Evolutionary conservation across 306 rosid species (phyloP).

Genomic region (Pueraria montana): DNA sequence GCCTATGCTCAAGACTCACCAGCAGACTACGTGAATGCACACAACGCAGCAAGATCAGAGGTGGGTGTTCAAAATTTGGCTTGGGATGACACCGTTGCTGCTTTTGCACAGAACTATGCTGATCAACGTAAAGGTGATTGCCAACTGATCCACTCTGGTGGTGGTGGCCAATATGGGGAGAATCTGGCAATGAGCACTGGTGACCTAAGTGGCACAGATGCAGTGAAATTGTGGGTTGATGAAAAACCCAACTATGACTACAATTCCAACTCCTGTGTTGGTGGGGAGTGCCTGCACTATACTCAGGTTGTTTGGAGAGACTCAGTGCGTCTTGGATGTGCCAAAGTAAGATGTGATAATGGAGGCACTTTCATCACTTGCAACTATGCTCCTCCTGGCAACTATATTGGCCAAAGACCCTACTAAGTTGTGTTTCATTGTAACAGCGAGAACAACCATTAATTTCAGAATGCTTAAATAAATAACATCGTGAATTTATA

Average conservation of each 20-base stretch:
- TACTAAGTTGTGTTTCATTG: too few relatives aligned
- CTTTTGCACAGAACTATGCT: conserved; percentile 48
- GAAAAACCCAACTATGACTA: conserved; percentile 54
- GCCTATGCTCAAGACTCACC: conserved; percentile 49
- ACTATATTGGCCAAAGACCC: too few relatives aligned
- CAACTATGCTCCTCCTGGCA: conserved; percentile 65
- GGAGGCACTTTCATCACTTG: conserved; percentile 50
- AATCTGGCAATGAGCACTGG: background rate
- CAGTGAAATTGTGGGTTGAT: conserved; percentile 52
- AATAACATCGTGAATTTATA: too few relatives aligned
- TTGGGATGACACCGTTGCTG: conserved; percentile 51
- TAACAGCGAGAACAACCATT: too few relatives aligned
- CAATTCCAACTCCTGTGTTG: conserved; percentile 46
- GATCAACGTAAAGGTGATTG: conserved; percentile 40
- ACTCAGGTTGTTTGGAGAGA: conserved; percentile 67
- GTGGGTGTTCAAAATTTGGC: conserved; percentile 41
- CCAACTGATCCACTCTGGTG: conserved; percentile 46
- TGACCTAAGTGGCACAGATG: conserved; percentile 21
- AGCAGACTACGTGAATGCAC: conserved; percentile 45
- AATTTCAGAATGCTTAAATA: too few relatives aligned
- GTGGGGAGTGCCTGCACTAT: conserved; percentile 53
- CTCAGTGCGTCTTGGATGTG: conserved; percentile 51
- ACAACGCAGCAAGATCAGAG: conserved; percentile 47
- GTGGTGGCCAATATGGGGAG: conserved; percentile 41
- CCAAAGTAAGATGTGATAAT: conserved; percentile 55